These are phyloP conservation scores for Cyanophora paradoxa DNA, from an alignment of 78 protist species.

Conservation along the genomic window DNA sequence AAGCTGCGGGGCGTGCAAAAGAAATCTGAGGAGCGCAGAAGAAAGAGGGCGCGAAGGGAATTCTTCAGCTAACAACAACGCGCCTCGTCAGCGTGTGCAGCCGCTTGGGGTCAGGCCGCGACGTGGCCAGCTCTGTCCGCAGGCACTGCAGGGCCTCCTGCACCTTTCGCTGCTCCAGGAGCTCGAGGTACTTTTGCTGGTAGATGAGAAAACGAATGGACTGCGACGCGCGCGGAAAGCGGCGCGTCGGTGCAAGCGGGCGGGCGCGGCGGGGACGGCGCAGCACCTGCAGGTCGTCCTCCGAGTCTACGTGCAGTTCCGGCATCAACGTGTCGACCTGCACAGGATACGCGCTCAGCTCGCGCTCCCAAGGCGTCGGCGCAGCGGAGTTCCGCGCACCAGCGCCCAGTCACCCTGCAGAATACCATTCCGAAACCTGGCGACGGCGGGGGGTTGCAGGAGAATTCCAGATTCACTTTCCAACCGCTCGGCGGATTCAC, in stretches of 20 bases:
- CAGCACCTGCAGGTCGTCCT: background rate
- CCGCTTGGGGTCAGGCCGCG: constrained; percentile 2
- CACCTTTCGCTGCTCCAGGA: constrained; percentile 29
- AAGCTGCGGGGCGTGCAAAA: background rate
- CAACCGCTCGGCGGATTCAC: background rate
- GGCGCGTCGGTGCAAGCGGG: too few relatives aligned
- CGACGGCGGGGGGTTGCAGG: background rate
- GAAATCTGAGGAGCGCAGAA: background rate
- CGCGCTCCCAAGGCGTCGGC: background rate
- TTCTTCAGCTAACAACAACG: background rate
- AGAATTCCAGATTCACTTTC: background rate
- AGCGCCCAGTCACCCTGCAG: constrained; percentile 7
- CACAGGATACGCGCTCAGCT: background rate
- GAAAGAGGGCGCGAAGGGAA: background rate
- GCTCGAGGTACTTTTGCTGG: constrained; percentile 58
- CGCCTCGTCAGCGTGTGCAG: constrained; percentile 34
- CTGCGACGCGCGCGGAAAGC: background rate
- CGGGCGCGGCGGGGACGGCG: background rate
- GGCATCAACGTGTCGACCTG: background rate
- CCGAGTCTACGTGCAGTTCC: background rate
- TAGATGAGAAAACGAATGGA: constrained; percentile 10
- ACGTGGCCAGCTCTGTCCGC: constrained; percentile 46
- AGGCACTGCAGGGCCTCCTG: constrained; percentile 40
- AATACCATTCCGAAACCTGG: background rate
- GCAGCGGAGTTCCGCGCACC: background rate